Conservation (phyloP, 1,139 yeast genomes). For the Blastobotrys proliferans region DNA sequence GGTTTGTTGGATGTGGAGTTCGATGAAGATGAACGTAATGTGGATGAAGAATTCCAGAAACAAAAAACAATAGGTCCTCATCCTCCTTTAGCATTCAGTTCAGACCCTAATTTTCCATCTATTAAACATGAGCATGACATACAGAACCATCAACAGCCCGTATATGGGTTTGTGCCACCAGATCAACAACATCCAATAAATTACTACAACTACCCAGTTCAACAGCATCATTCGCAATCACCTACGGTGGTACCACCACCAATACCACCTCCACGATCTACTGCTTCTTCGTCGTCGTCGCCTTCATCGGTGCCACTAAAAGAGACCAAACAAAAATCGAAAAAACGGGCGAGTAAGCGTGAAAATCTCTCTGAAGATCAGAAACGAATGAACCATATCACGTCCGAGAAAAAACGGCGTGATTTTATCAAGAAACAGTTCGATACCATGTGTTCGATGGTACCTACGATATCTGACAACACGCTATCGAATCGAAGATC, state of each 20-base stretch:
- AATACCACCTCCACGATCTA: background rate
- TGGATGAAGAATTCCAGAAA: slow-evolving; percentile 3
- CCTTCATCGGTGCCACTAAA: background rate
- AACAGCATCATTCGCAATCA: background rate
- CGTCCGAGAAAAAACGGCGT: slow-evolving; percentile 73
- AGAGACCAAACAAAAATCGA: background rate
- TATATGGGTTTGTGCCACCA: background rate
- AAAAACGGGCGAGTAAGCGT: slow-evolving; percentile 26
- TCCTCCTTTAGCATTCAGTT: slow-evolving; percentile 16
- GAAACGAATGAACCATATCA: slow-evolving; percentile 66
- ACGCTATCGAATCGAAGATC: slow-evolving; percentile 42
- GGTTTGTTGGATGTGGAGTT: slow-evolving; percentile 24
- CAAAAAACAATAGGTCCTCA: slow-evolving; percentile 12
- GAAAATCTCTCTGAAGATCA: slow-evolving; percentile 59
- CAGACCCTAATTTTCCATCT: slow-evolving; percentile 20
- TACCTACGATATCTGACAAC: slow-evolving; percentile 37
- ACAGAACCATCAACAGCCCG: background rate
- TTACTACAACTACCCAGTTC: background rate
- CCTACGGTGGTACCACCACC: background rate
- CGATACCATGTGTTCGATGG: slow-evolving; percentile 36
- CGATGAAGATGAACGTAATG: slow-evolving; percentile 15
- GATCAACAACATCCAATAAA: background rate
- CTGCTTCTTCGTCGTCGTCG: background rate
- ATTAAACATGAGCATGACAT: slow-evolving; percentile 1
- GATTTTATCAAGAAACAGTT: slow-evolving; percentile 55